phyloP scores from a whole-genome alignment of 176 grass and related monocot genomes.

The Aegilops tauschii region DNA sequence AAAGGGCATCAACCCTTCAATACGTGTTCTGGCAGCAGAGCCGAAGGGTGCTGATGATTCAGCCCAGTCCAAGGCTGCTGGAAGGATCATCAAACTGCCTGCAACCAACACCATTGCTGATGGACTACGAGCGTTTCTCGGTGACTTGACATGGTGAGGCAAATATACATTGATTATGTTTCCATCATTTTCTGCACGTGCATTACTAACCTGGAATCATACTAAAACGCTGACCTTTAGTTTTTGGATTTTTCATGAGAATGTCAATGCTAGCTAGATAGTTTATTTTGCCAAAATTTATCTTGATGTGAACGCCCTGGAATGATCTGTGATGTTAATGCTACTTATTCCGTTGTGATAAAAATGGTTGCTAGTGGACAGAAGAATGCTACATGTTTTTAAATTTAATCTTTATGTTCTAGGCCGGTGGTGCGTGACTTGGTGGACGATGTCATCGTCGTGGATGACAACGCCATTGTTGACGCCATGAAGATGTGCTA shows the following conservation, averaged over 20 bases:
- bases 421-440: conserved; percentile 90
- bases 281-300: background rate
- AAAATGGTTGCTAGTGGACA: background rate
- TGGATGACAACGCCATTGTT: conserved; percentile 73
- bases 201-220: background rate
- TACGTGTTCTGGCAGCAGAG: conserved; percentile 81
- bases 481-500: conserved; percentile 92
- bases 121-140: conserved; percentile 88
- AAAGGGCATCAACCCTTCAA: conserved; percentile 86
- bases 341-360: background rate
- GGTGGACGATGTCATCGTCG: conserved; percentile 77
- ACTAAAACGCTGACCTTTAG: background rate
- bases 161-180: background rate
- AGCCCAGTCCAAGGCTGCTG: conserved; percentile 76
- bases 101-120: conserved; percentile 84
- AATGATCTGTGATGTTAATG: background rate
- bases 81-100: conserved; percentile 65
- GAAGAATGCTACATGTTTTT: background rate
- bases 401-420: conserved; percentile 3
- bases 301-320: background rate
- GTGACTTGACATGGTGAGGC: conserved; percentile 83
- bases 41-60: conserved; percentile 91
- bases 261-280: background rate
- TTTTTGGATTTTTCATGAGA: background rate
- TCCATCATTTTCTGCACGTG: background rate